A percentile compares a stretch with the other conserved stretches of the same genome.
These are phyloP conservation scores for Aspergillus indologenus DNA, from an alignment of 495 filamentous ascomycete genomes.

Conservation along the genomic window DNA sequence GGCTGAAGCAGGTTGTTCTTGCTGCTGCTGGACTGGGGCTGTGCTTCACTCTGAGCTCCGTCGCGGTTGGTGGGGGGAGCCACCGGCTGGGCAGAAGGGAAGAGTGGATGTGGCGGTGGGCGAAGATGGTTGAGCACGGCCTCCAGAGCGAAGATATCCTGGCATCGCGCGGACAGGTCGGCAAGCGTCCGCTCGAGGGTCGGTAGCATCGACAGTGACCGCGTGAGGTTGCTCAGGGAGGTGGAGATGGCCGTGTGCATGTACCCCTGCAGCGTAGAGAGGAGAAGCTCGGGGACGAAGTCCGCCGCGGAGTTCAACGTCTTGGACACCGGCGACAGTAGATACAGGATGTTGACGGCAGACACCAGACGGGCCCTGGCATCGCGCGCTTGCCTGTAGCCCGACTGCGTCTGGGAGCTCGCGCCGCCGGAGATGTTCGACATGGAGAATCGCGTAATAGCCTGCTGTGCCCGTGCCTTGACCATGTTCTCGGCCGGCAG, in stretches of 20 bases:
- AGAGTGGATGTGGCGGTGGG: constrained; percentile 61
- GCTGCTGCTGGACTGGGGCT: neutral
- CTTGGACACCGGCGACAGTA: constrained; percentile 65
- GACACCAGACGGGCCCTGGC: constrained; percentile 68
- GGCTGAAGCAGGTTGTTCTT: constrained; percentile 64
- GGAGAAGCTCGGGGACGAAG: constrained; percentile 63
- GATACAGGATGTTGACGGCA: constrained; percentile 72
- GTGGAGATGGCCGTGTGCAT: constrained; percentile 72
- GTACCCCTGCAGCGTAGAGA: constrained; percentile 76
- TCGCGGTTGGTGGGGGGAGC: neutral
- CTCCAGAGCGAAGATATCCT: constrained; percentile 86
- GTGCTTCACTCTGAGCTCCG: neutral
- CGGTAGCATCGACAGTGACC: constrained; percentile 75
- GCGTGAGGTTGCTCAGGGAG: constrained; percentile 65
- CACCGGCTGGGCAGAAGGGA: constrained; percentile 28
- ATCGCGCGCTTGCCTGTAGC: constrained; percentile 79
- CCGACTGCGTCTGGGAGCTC: constrained; percentile 41
- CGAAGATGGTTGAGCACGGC: constrained; percentile 66
- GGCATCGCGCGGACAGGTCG: constrained; percentile 80
- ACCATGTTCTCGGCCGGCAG: constrained; percentile 67
- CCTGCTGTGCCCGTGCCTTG: constrained; percentile 68
- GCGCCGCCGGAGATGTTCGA: constrained; percentile 50
- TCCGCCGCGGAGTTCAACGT: constrained; percentile 19
- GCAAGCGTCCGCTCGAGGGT: constrained; percentile 76
- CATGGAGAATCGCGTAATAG: constrained; percentile 79